Base-by-base conservation (phyloP, 106 monocot genomes). In the Chionographis japonica region DNA sequence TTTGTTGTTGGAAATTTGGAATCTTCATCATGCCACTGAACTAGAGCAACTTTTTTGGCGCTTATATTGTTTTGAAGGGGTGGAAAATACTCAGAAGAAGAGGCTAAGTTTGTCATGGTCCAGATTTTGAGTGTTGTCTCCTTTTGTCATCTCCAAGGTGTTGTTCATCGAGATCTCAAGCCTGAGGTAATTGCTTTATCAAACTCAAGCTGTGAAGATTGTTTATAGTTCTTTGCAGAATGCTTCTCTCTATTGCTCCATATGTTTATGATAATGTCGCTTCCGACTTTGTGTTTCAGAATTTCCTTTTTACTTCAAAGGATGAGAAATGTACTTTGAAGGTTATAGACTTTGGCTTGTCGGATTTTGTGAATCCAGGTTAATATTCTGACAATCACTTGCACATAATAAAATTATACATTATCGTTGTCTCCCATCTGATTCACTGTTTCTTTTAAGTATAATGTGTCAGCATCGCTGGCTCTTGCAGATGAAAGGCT, bases 111-210 rank as follows among this genome's bases (percentile, higher is more conserved):
- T 57, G 73, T 94, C 50, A 74, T 94, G 16, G 69, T 80, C 57
- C 93, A 94, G 56, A 90, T 94, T 75, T 71, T 94, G 58, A 86
- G 75, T 60, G 84, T 82, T 37, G 86, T 84, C 15, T 70, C 93
- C 1, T 94, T 84, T 65, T 90, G 82, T 63, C 93, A 94, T 84
- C 72, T 90, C 11, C 93, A 94, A 73, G 93, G 93, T 35, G 80
- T 94, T 19, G 84, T 90, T 39, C 93, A 94, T 50, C 80, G 93
- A 39, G 93, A 94, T 71, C 84, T 94, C 50, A 94, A 94, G 79
- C 93, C 93, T 40, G 93, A 94, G 86, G 93, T 94, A 68, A 54
- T 13, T 50, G 12, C 11, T 43, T 43, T 50, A 43, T 49, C 46
- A 35, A 67, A 42, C 38, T 40, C 46, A 60, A 54, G 18, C 17